A percentile compares a stretch with the other conserved stretches of the same genome.
phyloP scores from a whole-genome alignment of 495 filamentous ascomycete species.

The Podospora fimiseda region DNA sequence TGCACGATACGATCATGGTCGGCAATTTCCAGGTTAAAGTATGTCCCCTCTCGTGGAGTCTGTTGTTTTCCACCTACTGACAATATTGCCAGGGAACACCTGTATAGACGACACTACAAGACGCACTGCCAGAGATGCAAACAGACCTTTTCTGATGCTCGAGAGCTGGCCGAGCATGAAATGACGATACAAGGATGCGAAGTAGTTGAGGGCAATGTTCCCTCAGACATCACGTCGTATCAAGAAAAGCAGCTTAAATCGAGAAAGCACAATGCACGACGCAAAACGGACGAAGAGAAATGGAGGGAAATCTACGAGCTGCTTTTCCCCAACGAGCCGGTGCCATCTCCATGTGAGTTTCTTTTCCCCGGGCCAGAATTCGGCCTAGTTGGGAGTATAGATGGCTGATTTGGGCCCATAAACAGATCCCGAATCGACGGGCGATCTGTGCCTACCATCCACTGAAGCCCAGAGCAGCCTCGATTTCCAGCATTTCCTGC shows the following conservation, averaged over 20 bases:
- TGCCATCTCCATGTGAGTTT: slow-evolving; percentile 30
- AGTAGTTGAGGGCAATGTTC: slow-evolving; percentile 5
- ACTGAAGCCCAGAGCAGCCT: slow-evolving; percentile 15
- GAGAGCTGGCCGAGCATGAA: slow-evolving; percentile 20
- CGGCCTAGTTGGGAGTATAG: neutral
- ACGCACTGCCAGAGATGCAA: slow-evolving; percentile 27
- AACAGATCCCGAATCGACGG: slow-evolving; percentile 23
- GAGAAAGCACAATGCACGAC: slow-evolving; percentile 16
- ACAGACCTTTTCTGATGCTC: slow-evolving; percentile 14
- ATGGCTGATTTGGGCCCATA: slow-evolving; percentile 11
- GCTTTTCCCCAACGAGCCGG: slow-evolving; percentile 22
- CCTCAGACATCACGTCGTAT: slow-evolving; percentile 19
- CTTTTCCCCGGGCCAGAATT: neutral
- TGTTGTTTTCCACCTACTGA: slow-evolving; percentile 4
- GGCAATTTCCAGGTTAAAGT: slow-evolving; percentile 26
- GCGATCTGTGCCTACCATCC: slow-evolving; percentile 16
- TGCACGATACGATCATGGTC: slow-evolving; percentile 22
- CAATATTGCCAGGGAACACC: slow-evolving; percentile 21
- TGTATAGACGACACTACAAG: slow-evolving; percentile 25
- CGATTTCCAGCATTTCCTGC: slow-evolving; percentile 23
- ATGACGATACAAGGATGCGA: slow-evolving; percentile 16
- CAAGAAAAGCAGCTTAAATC: slow-evolving; percentile 26
- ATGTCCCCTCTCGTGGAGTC: neutral
- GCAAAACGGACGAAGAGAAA: slow-evolving; percentile 23
- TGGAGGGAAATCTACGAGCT: slow-evolving; percentile 28